Percentiles rank a stretch among this genome's conserved stretches.
Conservation (phyloP, 768 basidiomycete species). For the Termitomyces sp. region DNA sequence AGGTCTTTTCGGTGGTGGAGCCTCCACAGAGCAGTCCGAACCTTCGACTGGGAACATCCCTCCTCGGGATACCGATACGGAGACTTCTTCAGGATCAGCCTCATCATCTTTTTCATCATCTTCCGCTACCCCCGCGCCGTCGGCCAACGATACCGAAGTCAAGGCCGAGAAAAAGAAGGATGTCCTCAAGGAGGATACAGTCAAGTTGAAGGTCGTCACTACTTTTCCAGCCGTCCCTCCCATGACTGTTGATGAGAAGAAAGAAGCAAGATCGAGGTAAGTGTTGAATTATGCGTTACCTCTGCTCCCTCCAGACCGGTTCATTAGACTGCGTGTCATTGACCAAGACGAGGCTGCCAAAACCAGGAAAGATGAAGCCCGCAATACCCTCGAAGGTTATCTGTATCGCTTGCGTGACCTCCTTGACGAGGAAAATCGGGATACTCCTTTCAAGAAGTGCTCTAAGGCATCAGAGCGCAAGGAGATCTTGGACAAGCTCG, state of each 20-base stretch:
- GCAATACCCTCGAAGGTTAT: conserved; percentile 88
- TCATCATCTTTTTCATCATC: conserved; percentile 27
- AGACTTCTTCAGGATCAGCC: conserved; percentile 25
- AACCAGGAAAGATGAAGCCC: conserved; percentile 78
- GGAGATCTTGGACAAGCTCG: conserved; percentile 58
- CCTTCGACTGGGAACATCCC: conserved; percentile 38
- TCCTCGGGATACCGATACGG: conserved; percentile 31
- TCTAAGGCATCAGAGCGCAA: conserved; percentile 70
- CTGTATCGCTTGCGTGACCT: conserved; percentile 89
- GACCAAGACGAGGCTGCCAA: conserved; percentile 76
- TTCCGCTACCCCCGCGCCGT: conserved; percentile 30
- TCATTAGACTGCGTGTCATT: conserved; percentile 65
- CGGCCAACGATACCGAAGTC: conserved; percentile 23
- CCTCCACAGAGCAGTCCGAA: conserved; percentile 34
- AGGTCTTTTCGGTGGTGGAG: conserved; percentile 71
- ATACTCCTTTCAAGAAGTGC: conserved; percentile 80
- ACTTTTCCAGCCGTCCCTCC: conserved; percentile 66
- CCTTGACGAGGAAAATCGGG: conserved; percentile 56
- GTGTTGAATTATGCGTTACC: conserved; percentile 12
- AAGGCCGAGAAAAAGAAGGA: conserved; percentile 31
- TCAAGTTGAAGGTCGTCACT: conserved; percentile 58
- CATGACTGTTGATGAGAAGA: conserved; percentile 76
- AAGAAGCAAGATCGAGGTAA: conserved; percentile 65
- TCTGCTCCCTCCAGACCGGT: background rate
- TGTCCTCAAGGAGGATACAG: conserved; percentile 51